Percentiles rank a stretch among this genome's conserved stretches.
phyloP scores from a whole-genome alignment of 768 basidiomycete genomes.

The Albatrellus ellisii region DNA sequence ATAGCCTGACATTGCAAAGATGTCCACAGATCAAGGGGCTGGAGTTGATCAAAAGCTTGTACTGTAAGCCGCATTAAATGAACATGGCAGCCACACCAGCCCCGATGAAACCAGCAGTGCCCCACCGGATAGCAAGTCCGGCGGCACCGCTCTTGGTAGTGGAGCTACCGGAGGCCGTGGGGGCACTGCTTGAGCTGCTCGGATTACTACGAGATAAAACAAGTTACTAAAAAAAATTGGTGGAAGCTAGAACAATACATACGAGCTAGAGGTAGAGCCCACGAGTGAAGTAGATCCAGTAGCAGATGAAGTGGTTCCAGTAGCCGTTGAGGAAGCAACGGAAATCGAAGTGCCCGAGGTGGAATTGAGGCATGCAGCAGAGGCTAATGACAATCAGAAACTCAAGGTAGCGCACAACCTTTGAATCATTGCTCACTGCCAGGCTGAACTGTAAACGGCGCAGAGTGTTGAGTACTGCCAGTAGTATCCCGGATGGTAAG shows the following conservation, averaged over 20 bases:
- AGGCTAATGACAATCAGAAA: constrained; percentile 4
- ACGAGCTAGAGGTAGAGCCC: too few species aligned
- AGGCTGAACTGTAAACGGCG: constrained; percentile 32
- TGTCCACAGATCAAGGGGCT: too few species aligned
- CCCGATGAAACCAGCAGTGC: constrained; percentile 26
- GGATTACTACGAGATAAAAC: too few species aligned
- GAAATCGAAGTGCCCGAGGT: constrained; percentile 7
- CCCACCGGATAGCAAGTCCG: constrained; percentile 22
- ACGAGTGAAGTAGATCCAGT: too few species aligned
- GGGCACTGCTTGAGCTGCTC: constrained; percentile 13
- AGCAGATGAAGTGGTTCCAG: not conserved
- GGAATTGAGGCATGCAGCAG: constrained; percentile 2
- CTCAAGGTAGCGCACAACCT: not conserved
- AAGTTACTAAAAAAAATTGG: too few species aligned
- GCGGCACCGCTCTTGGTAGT: constrained; percentile 22
- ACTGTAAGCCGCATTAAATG: constrained; percentile 19
- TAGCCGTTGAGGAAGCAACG: not conserved
- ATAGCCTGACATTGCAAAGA: too few species aligned
- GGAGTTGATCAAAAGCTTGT: too few species aligned
- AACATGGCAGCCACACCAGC: constrained; percentile 27
- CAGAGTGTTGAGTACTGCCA: constrained; percentile 37
- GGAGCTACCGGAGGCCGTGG: constrained; percentile 6
- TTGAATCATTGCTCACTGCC: constrained; percentile 16
- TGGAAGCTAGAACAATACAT: too few species aligned
- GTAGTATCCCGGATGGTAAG: constrained; percentile 47